phyloP scores from a whole-genome alignment of 2,329 filamentous ascomycete species.

The Drechslera avenae region DNA sequence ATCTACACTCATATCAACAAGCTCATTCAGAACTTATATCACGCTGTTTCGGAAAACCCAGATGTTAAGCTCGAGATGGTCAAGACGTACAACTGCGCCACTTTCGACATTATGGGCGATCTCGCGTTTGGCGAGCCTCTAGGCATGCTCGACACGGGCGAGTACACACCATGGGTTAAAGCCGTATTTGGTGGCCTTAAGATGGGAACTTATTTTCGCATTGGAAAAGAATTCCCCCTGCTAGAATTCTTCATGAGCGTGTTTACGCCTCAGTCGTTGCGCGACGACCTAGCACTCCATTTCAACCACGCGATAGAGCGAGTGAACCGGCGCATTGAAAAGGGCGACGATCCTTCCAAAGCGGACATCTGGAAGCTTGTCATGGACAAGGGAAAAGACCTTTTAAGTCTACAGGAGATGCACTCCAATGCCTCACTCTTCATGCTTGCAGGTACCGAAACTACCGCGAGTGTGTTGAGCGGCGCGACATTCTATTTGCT shows the following conservation, averaged over 20 bases:
- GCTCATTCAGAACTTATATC: neutral
- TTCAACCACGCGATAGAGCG: slow-evolving; percentile 7
- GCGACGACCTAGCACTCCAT: slow-evolving; percentile 10
- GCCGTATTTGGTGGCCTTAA: slow-evolving; percentile 25
- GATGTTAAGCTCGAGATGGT: neutral
- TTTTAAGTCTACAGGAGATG: slow-evolving; percentile 36
- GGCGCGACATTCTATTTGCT: slow-evolving; percentile 36
- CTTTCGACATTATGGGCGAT: too few relatives aligned
- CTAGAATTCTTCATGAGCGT: neutral
- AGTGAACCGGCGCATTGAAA: neutral
- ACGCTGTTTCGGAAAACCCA: neutral
- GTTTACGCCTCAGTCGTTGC: slow-evolving; percentile 8
- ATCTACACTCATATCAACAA: slow-evolving; percentile 42
- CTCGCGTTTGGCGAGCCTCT: slow-evolving; percentile 40
- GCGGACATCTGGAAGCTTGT: slow-evolving; percentile 50
- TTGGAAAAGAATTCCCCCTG: neutral
- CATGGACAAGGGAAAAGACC: slow-evolving; percentile 27
- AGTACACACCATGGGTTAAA: slow-evolving; percentile 39
- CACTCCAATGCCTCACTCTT: slow-evolving; percentile 28
- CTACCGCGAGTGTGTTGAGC: slow-evolving; percentile 33
- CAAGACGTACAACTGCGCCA: neutral
- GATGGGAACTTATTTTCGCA: neutral
- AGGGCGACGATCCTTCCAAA: slow-evolving; percentile 12
- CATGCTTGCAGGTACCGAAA: slow-evolving; percentile 38
- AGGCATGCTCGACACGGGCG: slow-evolving; percentile 17